Base-by-base conservation (phyloP, 192 early-diverging fungal species). In the Podila epicladia region DNA sequence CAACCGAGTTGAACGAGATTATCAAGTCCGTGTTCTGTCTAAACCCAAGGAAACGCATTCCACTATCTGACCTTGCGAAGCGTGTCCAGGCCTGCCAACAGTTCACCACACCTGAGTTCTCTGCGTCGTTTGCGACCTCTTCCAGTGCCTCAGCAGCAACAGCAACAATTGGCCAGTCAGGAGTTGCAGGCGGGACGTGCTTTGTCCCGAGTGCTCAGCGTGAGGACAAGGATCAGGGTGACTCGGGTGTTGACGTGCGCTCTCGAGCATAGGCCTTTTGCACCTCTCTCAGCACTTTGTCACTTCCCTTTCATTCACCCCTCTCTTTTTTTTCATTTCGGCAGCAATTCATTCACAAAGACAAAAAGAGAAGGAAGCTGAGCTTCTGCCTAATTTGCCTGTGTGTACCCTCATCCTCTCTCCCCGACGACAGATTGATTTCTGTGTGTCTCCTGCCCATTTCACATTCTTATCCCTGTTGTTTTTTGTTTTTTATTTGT, bases 1-100 rank as follows among this genome's bases (percentile, higher is more conserved):
- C 92, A 2, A 75, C 82, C 7, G 90, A 88, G 22, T 86, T 92
- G 15, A 88, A 89, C 32, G 87, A 87, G 31, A 89, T 87, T n/a
- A 66, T 89, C 45, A 73, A 79, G 26, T 51, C 75, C 19, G 71
- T 85, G 4, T 89, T 89, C 63, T 83, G 76, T 59, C 74, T 87
- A 6, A 82, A 84, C 64, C 88, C 88, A 26, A 53, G 61, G 31
- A 72, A 69, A 49, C 83, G 88, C 13, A 87, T 87, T 22, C 67
- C 77, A 1, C 41, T 89, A 24, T n/a, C 63, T 17, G 86, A 87
- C 28, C 65, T 89, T 17, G 59, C 67, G n/a, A 32, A 38, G 22
- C 75, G 82, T 13, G 85, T 90, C 19, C 69, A 74, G 9, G 72
- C 65, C 60, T 90, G 89, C 63, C 60, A 37, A 15, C 70, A 71